Percentiles rank a stretch among this genome's conserved stretches.
Evolutionary conservation across 495 filamentous ascomycete genomes (phyloP).

Genomic region (Hypoxylon perforatum): DNA sequence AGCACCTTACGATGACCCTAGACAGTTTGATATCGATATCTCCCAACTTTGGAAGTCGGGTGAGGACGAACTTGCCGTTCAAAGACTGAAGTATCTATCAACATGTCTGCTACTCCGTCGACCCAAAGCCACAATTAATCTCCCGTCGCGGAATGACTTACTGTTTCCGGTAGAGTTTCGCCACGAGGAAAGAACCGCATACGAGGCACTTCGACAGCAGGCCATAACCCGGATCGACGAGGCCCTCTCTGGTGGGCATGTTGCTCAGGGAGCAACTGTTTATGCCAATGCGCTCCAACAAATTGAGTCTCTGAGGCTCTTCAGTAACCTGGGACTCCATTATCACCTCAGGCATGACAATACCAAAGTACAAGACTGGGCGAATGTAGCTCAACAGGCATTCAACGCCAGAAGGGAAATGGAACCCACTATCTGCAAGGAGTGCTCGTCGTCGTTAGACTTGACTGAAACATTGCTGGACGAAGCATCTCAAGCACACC

Average conservation of each 20-base stretch:
- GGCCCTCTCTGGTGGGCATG: neutral
- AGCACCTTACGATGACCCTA: constrained; percentile 52
- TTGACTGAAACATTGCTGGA: neutral
- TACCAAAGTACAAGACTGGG: neutral
- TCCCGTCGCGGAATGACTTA: constrained; percentile 44
- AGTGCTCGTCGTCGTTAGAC: neutral
- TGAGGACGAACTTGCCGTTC: constrained; percentile 45
- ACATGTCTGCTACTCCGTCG: constrained; percentile 51
- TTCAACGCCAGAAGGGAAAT: neutral
- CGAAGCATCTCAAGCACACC: neutral
- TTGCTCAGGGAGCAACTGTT: neutral
- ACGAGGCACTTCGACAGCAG: neutral
- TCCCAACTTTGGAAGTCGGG: constrained; percentile 46
- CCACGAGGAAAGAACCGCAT: neutral
- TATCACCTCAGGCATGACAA: constrained; percentile 40
- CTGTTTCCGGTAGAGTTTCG: constrained; percentile 41
- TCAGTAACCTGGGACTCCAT: constrained; percentile 54
- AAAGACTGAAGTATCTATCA: constrained; percentile 51
- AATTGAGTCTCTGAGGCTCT: constrained; percentile 54
- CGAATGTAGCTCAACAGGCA: neutral
- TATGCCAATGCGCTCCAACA: constrained; percentile 52
- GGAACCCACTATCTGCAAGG: neutral
- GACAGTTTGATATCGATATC: constrained; percentile 49
- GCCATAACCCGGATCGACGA: neutral
- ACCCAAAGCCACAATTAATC: constrained; percentile 47